These are phyloP conservation scores for Diaporthe citriasiana DNA, from an alignment of 2,329 filamentous ascomycete species.

Conservation along the genomic window DNA sequence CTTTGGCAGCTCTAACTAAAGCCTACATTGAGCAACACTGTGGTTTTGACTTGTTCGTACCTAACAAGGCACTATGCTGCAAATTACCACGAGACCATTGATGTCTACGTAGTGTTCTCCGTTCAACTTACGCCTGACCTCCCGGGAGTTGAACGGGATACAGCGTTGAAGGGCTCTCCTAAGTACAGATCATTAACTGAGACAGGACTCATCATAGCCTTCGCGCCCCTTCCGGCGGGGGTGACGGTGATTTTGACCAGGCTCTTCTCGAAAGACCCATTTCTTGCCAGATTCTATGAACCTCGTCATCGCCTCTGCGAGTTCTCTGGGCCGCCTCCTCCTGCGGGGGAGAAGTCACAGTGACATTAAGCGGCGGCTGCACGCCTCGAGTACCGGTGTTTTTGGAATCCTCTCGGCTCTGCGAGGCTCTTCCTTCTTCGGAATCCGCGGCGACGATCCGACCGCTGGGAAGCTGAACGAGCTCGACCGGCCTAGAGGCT, in stretches of 20 bases:
- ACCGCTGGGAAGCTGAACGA: conserved; percentile 25
- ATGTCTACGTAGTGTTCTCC: neutral
- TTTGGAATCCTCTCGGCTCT: neutral
- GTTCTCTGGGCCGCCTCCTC: neutral
- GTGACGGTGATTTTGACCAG: conserved; percentile 26
- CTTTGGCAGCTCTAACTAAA: neutral
- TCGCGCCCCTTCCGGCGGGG: neutral
- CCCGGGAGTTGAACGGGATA: neutral
- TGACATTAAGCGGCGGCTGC: neutral
- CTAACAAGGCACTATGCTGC: too few species aligned
- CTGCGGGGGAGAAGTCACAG: neutral
- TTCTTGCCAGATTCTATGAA: conserved; percentile 31
- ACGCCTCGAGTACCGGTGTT: too few species aligned
- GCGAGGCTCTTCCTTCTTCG: conserved; percentile 6
- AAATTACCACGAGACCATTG: too few species aligned
- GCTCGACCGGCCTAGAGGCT: conserved; percentile 1
- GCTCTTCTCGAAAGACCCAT: conserved; percentile 32
- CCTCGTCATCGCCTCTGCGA: conserved; percentile 10
- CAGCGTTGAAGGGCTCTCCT: neutral
- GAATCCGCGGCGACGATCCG: conserved; percentile 33
- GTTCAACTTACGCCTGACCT: too few species aligned
- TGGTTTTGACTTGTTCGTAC: neutral
- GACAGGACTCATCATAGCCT: neutral
- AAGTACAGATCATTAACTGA: neutral
- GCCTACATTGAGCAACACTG: neutral